These are phyloP conservation scores for Fusarium tanahbumbuense DNA, from an alignment of 2,329 filamentous ascomycete genomes.

Conservation along the genomic window DNA sequence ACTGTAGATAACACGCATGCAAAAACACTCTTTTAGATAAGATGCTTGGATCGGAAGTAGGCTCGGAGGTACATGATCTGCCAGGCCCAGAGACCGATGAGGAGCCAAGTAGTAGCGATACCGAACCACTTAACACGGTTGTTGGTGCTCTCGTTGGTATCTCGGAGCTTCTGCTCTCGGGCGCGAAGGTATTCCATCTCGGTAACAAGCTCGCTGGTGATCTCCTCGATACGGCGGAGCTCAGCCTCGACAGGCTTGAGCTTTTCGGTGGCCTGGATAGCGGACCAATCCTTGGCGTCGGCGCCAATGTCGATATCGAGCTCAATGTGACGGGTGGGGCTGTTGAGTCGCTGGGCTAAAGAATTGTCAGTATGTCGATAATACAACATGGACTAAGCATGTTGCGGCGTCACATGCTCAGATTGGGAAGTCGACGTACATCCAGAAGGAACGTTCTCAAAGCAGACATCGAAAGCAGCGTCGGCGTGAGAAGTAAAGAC, in stretches of 20 bases:
- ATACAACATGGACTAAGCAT: constrained; percentile 10
- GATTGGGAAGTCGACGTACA: constrained; percentile 64
- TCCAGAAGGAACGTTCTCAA: constrained; percentile 82
- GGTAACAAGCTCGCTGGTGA: constrained; percentile 85
- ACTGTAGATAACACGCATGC: constrained; percentile 26
- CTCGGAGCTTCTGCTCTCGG: constrained; percentile 93
- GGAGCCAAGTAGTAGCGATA: constrained; percentile 89
- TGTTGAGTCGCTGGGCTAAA: constrained; percentile 47
- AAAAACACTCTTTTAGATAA: constrained; percentile 50
- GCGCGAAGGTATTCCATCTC: constrained; percentile 96
- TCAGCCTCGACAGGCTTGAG: constrained; percentile 97
- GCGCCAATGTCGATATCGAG: constrained; percentile 96
- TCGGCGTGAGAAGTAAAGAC: constrained; percentile 94
- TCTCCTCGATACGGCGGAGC: constrained; percentile 90
- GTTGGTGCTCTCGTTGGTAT: constrained; percentile 99
- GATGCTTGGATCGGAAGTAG: constrained; percentile 80
- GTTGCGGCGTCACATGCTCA: constrained; percentile 4
- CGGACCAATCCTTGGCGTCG: constrained; percentile 97
- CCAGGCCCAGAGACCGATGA: constrained; percentile 91
- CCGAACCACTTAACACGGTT: constrained; percentile 99
- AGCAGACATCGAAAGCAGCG: constrained; percentile 95
- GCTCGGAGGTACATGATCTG: constrained; percentile 97
- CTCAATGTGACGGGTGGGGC: constrained; percentile 77
- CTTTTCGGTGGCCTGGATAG: constrained; percentile 96
- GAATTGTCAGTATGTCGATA: constrained; percentile 24